Evolutionary conservation across 2,329 filamentous ascomycete genomes (phyloP).

Genomic region (Fusarium algeriense): DNA sequence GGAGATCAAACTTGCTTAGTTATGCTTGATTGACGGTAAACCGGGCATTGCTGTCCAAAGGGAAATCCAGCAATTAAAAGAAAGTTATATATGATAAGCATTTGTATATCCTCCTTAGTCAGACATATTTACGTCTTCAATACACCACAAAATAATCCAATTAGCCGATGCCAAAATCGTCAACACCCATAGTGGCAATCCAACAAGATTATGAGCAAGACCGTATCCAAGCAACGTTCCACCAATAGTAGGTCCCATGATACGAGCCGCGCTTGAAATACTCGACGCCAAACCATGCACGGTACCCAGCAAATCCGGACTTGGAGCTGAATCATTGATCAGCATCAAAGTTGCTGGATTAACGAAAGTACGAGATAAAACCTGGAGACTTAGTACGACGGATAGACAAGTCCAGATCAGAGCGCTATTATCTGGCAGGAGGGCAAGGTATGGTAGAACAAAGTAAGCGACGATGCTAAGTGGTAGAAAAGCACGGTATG

Average conservation of each 20-base stretch:
- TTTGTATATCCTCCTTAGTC: no score
- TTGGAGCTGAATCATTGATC: conserved; percentile 71
- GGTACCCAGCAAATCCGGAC: conserved; percentile 68
- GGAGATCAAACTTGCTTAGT: not conserved
- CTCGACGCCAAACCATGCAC: conserved; percentile 67
- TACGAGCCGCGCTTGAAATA: conserved; percentile 62
- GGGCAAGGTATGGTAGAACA: conserved; percentile 74
- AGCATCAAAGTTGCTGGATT: conserved; percentile 70
- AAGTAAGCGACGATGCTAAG: conserved; percentile 75
- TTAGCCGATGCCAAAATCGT: not conserved
- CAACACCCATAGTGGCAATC: not conserved
- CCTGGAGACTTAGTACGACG: conserved; percentile 74
- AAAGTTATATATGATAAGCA: no score
- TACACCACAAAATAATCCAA: conserved; percentile 7
- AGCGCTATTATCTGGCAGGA: conserved; percentile 49
- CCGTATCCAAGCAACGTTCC: conserved; percentile 64
- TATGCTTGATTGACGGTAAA: no score
- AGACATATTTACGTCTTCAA: conserved; percentile 8
- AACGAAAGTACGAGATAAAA: conserved; percentile 78
- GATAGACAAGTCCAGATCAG: not conserved
- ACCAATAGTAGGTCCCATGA: conserved; percentile 63
- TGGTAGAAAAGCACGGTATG: conserved; percentile 21
- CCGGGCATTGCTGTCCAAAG: no score
- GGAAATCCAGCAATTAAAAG: no score
- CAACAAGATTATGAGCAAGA: conserved; percentile 50